Conservation (phyloP, 345 rosid genomes). For the Dipteronia sinensis region DNA sequence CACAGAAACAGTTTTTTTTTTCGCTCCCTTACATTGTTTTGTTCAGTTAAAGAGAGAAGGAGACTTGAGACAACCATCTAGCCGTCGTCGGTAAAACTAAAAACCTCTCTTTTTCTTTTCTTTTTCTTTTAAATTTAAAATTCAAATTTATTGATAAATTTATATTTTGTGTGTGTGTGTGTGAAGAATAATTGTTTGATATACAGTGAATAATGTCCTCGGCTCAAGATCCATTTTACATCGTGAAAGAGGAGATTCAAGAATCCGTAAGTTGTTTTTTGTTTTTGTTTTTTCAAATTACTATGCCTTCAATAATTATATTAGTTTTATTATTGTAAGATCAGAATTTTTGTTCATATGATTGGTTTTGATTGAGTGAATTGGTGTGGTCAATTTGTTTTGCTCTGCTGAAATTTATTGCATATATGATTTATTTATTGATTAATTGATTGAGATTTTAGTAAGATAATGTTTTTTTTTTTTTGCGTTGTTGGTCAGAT, state of each 20-base stretch:
- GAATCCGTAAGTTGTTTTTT: conserved; percentile 66
- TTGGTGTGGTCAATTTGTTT: no score
- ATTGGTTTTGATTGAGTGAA: no score
- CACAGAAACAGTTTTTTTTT: background rate
- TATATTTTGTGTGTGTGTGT: background rate
- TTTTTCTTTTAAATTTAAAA: no score
- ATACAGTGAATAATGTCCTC: conserved; percentile 58
- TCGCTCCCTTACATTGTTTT: background rate
- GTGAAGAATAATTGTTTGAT: background rate
- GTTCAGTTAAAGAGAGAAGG: no score
- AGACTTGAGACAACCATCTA: no score
- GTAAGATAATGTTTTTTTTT: conserved; percentile 15
- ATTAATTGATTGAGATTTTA: background rate
- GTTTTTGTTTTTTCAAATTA: background rate
- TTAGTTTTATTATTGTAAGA: no score
- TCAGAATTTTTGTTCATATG: no score
- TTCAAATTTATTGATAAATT: background rate
- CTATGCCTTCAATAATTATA: no score
- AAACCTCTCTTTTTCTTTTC: no score
- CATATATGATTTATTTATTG: background rate
- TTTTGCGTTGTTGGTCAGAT: conserved; percentile 44
- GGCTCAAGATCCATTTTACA: conserved; percentile 96
- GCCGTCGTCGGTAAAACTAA: no score
- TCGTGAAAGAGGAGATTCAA: conserved; percentile 97
- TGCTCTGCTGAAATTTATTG: background rate